Base-by-base conservation (phyloP, 2,329 filamentous ascomycete species). In the Zymoseptoria tritici region DNA sequence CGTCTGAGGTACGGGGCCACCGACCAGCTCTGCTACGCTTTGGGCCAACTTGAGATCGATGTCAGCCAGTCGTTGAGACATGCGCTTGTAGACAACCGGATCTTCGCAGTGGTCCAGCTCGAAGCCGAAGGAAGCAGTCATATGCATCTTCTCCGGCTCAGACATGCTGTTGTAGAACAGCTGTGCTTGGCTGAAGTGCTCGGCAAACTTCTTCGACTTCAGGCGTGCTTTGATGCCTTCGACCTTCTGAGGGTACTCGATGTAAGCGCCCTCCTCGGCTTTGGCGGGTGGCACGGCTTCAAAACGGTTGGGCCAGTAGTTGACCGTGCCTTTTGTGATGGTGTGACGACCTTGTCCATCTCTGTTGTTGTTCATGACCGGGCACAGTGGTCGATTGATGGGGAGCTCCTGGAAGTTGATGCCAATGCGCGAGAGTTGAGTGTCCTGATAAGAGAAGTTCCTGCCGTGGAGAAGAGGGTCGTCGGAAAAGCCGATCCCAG, bases 81-180 rank as follows among this genome's bases (percentile, higher is more conserved):
- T 81, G 26, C 87, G 83, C 62, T 87, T 82, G 72, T 91, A 93
- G 0, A 94, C 89, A 9, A 88, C 73, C 0, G 86, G 83, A 50
- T 94, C 90, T 21, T 93, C 88, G 70, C 90, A 94, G 73, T 93
- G 89, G 69, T 91, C 88, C 1, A 94, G 78, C 74, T 90, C 88
- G 68, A 90, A 91, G 2, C 79, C 78, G 9, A 90, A 79, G 0
- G 87, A 84, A 42, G 76, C 77, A 26, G 78, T 76, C 16, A 88
- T 74, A 70, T 90, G 87, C 11, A 70, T 68, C 74, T 88, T 85
- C 74, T 93, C 90, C 3, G 84, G 77, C 0, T 80, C 75, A 0
- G 84, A 83, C 65, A 93, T 74, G 16, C 87, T 91, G 77, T 93
- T 93, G 77, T 85, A 93, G 77, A 94, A 94, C 1, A 93, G 78